phyloP scores from a whole-genome alignment of 78 protist genomes.

The Dictyostelium capitatum region DNA sequence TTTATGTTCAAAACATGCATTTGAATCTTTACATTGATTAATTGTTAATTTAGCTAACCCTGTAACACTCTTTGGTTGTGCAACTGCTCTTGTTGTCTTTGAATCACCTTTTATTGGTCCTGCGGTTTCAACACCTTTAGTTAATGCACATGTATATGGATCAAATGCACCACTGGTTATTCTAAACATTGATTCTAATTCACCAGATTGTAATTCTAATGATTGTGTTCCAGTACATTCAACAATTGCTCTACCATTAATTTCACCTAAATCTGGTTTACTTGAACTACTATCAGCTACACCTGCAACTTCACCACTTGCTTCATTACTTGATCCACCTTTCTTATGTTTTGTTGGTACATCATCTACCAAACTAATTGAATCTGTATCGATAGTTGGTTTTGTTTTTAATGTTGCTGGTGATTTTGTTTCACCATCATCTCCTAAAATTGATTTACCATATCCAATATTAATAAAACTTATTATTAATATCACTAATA shows the following conservation, averaged over 20 bases:
- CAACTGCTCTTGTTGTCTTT: not conserved
- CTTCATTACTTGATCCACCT: not conserved
- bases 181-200: not conserved
- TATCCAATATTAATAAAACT: not conserved
- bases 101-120: not conserved
- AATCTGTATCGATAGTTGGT: no score
- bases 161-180: not conserved
- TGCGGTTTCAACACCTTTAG: no score
- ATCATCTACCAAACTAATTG: no score
- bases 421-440: not conserved
- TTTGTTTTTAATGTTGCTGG: no score
- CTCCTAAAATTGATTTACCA: not conserved
- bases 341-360: not conserved
- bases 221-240: slow-evolving; percentile 6
- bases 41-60: not conserved
- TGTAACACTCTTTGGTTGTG: no score
- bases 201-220: not conserved
- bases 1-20: not conserved
- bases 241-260: not conserved
- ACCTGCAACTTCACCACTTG: not conserved
- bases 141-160: slow-evolving; percentile 8
- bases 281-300: not conserved
- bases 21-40: not conserved
- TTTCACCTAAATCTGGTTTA: not conserved
- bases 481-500: not conserved